phyloP scores from a whole-genome alignment of 805 yeast genomes.

The Lipomyces spencermartinsiae region DNA sequence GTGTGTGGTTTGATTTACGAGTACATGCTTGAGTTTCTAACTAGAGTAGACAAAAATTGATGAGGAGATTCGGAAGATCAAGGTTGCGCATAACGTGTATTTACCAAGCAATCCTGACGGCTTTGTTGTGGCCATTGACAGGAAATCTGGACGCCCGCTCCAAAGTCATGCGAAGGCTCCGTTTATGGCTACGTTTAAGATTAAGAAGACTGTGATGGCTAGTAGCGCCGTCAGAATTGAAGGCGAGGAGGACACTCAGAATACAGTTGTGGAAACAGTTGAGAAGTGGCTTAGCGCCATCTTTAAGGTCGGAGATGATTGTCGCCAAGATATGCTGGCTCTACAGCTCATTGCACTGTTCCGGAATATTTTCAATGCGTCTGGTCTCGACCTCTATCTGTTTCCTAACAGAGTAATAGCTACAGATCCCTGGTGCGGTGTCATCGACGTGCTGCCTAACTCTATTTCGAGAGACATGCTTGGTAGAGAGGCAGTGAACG shows the following conservation, averaged over 20 bases:
- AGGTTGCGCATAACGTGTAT: constrained; percentile 81
- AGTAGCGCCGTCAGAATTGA: constrained; percentile 43
- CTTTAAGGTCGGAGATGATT: constrained; percentile 98
- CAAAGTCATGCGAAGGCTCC: constrained; percentile 99
- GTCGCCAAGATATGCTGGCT: constrained; percentile 96
- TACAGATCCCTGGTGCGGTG: constrained; percentile 99
- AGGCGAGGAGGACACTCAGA: constrained; percentile 38
- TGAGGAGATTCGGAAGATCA: constrained; percentile 86
- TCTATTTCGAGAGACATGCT: constrained; percentile 96
- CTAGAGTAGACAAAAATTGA: constrained; percentile 69
- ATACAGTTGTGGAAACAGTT: constrained; percentile 46
- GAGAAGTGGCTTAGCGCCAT: constrained; percentile 94
- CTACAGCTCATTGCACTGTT: constrained; percentile 90
- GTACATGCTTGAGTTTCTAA: constrained; percentile 1
- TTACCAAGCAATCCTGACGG: constrained; percentile 98
- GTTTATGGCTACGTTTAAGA: constrained; percentile 93
- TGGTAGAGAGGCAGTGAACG: constrained; percentile 98
- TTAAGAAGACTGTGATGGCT: constrained; percentile 51
- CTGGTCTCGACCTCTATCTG: constrained; percentile 88
- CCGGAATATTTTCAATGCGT: constrained; percentile 84
- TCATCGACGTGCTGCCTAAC: constrained; percentile 95
- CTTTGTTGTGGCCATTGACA: constrained; percentile 84
- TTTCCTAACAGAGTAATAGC: constrained; percentile 97
- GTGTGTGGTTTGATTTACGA: constrained; percentile 38
- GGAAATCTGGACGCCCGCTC: constrained; percentile 90